phyloP scores from a whole-genome alignment of 1,284 basidiomycete genomes.

The Mixia osmundae region DNA sequence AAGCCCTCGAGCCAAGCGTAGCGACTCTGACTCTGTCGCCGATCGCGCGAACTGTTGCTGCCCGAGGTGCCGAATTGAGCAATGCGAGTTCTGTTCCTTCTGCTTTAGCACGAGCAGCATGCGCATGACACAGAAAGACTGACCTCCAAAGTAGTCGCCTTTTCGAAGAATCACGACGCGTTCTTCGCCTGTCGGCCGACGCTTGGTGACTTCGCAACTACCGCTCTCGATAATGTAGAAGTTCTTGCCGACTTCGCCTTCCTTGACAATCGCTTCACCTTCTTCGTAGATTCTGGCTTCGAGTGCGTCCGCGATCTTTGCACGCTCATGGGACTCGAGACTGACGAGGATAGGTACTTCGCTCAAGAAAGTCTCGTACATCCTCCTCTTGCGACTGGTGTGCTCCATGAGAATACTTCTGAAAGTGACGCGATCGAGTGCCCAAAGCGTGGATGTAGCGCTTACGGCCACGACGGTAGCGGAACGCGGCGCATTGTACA shows the following conservation, averaged over 20 bases:
- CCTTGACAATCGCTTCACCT: slow-evolving; percentile 62
- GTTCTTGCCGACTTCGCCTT: slow-evolving; percentile 86
- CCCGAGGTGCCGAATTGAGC: slow-evolving; percentile 60
- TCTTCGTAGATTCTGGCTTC: slow-evolving; percentile 58
- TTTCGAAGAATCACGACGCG: slow-evolving; percentile 54
- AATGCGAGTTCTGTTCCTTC: slow-evolving; percentile 45
- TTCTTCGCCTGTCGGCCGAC: slow-evolving; percentile 38
- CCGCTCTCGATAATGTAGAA: slow-evolving; percentile 96
- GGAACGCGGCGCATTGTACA: slow-evolving; percentile 91
- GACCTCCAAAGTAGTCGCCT: slow-evolving; percentile 96
- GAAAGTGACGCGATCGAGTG: slow-evolving; percentile 90
- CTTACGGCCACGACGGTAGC: slow-evolving; percentile 76
- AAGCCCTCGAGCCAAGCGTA: slow-evolving; percentile 75
- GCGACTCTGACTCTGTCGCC: slow-evolving; percentile 56
- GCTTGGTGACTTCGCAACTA: slow-evolving; percentile 64
- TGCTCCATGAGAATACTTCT: slow-evolving; percentile 69
- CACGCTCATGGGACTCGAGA: slow-evolving; percentile 62
- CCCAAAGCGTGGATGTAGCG: slow-evolving; percentile 60
- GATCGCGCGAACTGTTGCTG: slow-evolving; percentile 74
- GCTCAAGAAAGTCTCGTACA: slow-evolving; percentile 86
- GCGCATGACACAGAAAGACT: slow-evolving; percentile 16
- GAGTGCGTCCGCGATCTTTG: slow-evolving; percentile 90
- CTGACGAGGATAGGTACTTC: slow-evolving; percentile 75
- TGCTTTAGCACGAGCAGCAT: background rate
- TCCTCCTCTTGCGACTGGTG: slow-evolving; percentile 62